Percentiles rank a stretch among this genome's conserved stretches.
These are phyloP conservation scores for Boletales sp. DNA, from an alignment of 768 basidiomycete genomes.

Conservation along the genomic window DNA sequence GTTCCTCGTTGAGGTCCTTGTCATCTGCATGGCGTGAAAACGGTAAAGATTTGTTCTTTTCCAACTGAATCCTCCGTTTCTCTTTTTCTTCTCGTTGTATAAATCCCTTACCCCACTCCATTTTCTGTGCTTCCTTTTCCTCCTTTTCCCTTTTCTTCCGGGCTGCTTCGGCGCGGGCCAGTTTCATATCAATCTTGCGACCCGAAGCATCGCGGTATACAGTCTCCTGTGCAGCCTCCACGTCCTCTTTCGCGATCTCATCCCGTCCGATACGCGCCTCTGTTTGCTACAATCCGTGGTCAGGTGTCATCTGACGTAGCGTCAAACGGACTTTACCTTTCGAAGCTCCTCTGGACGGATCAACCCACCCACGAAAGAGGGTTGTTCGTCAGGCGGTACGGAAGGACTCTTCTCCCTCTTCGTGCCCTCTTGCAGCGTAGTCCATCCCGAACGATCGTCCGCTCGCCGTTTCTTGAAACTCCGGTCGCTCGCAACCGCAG, in stretches of 20 bases:
- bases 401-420: constrained; percentile 47
- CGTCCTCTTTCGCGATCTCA: constrained; percentile 43
- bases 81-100: constrained; percentile 84
- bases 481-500: constrained; percentile 70
- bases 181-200: constrained; percentile 83
- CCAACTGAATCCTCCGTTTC: constrained; percentile 57
- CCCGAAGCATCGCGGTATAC: constrained; percentile 91
- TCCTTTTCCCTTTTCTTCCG: constrained; percentile 74
- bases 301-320: not conserved
- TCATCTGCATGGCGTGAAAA: constrained; percentile 85
- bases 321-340: constrained; percentile 37
- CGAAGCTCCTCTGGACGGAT: constrained; percentile 73
- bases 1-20: constrained; percentile 76
- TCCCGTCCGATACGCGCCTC: constrained; percentile 34
- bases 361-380: constrained; percentile 71
- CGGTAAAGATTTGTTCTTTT: constrained; percentile 59
- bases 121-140: constrained; percentile 84
- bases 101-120: constrained; percentile 98
- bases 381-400: constrained; percentile 64
- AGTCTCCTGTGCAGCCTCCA: constrained; percentile 75
- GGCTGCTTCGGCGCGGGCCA: constrained; percentile 81
- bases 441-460: constrained; percentile 59
- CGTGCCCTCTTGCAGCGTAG: constrained; percentile 55
- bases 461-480: constrained; percentile 75
- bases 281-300: constrained; percentile 30